phyloP scores from a whole-genome alignment of 139 green algal species.

The Picochlorum sp. region DNA sequence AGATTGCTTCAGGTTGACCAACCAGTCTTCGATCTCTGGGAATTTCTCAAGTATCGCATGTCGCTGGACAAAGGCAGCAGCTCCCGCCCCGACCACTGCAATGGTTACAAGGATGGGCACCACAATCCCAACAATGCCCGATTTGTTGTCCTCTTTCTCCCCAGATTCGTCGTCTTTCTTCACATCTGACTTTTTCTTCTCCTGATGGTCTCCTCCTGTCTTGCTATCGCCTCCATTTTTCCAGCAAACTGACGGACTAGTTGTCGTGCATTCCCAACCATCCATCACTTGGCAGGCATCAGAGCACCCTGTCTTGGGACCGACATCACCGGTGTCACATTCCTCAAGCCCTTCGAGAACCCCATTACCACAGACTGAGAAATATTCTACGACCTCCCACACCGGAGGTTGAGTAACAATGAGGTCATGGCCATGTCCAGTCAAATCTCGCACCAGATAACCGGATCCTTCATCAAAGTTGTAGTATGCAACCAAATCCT shows the following conservation, averaged over 20 bases:
- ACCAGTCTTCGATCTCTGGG: neutral
- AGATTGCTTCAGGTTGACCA: neutral
- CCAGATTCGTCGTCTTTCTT: neutral
- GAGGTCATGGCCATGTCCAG: slow-evolving; percentile 63
- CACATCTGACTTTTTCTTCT: neutral
- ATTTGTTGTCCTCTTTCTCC: neutral
- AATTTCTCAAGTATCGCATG: slow-evolving; percentile 3
- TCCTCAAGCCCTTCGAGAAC: slow-evolving; percentile 71
- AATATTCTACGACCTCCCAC: slow-evolving; percentile 66
- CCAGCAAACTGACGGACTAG: slow-evolving; percentile 31
- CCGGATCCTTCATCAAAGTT: slow-evolving; percentile 74
- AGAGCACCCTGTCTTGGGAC: slow-evolving; percentile 64
- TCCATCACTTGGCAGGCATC: slow-evolving; percentile 43
- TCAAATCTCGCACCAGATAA: slow-evolving; percentile 61
- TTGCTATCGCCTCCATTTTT: neutral
- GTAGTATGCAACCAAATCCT: slow-evolving; percentile 73
- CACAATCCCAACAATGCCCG: neutral
- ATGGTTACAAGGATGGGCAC: neutral
- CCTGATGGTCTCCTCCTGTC: neutral
- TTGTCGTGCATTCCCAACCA: slow-evolving; percentile 27
- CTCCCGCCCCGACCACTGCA: neutral
- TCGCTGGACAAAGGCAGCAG: neutral
- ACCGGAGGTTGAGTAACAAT: slow-evolving; percentile 39
- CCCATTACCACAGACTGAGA: slow-evolving; percentile 71
- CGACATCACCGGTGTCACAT: slow-evolving; percentile 68